Conservation (phyloP, 2,329 filamentous ascomycete species). For the Beauveria rudraprayagi region DNA sequence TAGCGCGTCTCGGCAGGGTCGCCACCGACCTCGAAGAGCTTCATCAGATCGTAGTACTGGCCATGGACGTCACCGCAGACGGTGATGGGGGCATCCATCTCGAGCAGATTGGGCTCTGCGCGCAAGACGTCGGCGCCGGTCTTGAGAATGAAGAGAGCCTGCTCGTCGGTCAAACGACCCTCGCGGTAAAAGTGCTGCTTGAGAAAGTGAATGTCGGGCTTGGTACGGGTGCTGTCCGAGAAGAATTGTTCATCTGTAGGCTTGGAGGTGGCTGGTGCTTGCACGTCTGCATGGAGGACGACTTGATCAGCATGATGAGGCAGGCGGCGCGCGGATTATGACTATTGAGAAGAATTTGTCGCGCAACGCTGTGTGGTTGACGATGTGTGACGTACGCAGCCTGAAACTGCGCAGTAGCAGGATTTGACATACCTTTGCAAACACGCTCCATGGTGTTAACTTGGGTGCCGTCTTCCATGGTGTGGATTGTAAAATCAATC, state of each 20-base stretch:
- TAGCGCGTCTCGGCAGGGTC: constrained; percentile 95
- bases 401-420: not conserved
- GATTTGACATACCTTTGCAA: constrained; percentile 73
- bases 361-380: not conserved
- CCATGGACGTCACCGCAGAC: constrained; percentile 98
- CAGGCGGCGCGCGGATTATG: not conserved
- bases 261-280: constrained; percentile 89
- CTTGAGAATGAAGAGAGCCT: constrained; percentile 90
- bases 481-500: constrained; percentile 97
- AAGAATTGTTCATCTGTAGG: constrained; percentile 94
- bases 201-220: constrained; percentile 87
- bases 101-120: constrained; percentile 86
- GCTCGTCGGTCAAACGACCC: constrained; percentile 91
- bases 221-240: constrained; percentile 73
- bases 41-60: constrained; percentile 99
- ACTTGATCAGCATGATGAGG: not conserved
- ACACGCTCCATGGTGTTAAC: constrained; percentile 94
- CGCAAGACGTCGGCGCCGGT: constrained; percentile 81
- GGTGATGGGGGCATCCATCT: constrained; percentile 99
- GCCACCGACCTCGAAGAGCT: constrained; percentile 95
- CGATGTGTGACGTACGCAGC: not conserved
- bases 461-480: constrained; percentile 93
- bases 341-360: not conserved
- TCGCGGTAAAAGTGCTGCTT: constrained; percentile 99
- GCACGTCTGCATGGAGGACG: constrained; percentile 62